Base-by-base conservation (phyloP, 2,329 filamentous ascomycete genomes). In the Ophiocordyceps polyrhachis-furcata region DNA sequence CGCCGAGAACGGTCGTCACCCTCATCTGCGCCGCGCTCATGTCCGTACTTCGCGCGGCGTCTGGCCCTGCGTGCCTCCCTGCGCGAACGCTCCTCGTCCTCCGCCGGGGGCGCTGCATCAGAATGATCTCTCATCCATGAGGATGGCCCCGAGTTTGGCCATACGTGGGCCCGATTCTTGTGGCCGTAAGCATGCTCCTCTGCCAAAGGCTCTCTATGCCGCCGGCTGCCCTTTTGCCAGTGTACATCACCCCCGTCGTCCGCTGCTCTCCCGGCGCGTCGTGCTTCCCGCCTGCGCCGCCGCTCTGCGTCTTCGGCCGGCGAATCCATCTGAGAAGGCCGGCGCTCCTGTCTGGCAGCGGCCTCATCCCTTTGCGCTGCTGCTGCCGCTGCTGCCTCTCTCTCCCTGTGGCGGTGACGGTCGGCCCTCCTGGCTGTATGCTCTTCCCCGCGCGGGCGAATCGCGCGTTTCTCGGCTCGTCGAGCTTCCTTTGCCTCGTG, bases 121-220 rank as follows among this genome's bases (percentile, higher is more conserved):
- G 70, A 73, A 51, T 77, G 70, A 13, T 79, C 74, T 57, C 78
- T 78, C 5, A 79, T 75, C 76, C 76, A 80, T 0, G 74, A 79
- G 9, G 72, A 74, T 0, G 75, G 79, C 23, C 76, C 75, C 7
- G 71, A 77, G 54, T 78, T 72, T 17, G 76, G 75, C 76, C 76
- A 79, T 11, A 17, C 15, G 63, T 63, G 9, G 66, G 49, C 8
- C 47, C 51, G 31, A 61, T 50, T 44, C 58, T 63, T 43, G 55
- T 62, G 41, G 63, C 5, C 65, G 47, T 70, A 67, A 40, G 64
- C 61, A 40, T 65, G 66, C 29, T 69, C 65, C 20, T 70, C 64
- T 2, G 62, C 66, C 0, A 63, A 63, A 13, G 61, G 59, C 32
- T 66, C 66, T 5, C 44, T 46, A 21, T 62, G 63, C 20, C 67